Evolutionary conservation across 163 green algal species (phyloP).

Genomic region (Picocystis sp.): DNA sequence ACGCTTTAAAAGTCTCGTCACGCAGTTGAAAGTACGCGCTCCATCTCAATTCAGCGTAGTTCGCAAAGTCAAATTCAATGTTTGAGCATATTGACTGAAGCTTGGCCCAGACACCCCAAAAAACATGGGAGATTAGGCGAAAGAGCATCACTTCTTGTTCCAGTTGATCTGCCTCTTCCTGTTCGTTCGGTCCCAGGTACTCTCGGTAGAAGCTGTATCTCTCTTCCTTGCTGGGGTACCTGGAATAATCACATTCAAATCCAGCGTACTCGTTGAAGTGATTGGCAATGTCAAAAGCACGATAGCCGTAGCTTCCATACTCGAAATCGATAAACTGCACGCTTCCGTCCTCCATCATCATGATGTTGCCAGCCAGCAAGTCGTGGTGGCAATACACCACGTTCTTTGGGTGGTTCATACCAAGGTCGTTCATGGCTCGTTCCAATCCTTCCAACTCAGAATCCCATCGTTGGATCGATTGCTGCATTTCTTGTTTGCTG

Average conservation of each 20-base stretch:
- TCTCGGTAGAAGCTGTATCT: slow-evolving; percentile 3
- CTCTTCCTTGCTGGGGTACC: slow-evolving; percentile 19
- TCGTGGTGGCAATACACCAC: slow-evolving; percentile 78
- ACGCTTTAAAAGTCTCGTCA: no score
- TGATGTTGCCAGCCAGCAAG: slow-evolving; percentile 71
- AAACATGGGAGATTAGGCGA: slow-evolving; percentile 65
- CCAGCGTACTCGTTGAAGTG: slow-evolving; percentile 94
- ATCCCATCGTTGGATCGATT: no score
- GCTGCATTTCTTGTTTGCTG: no score
- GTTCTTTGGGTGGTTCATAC: slow-evolving; percentile 10
- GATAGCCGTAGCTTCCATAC: slow-evolving; percentile 55
- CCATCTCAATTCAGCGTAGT: no score
- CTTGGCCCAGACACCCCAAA: slow-evolving; percentile 77
- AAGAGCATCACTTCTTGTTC: slow-evolving; percentile 62
- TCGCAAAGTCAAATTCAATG: slow-evolving; percentile 76
- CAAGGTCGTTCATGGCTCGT: neutral
- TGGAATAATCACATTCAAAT: slow-evolving; percentile 77
- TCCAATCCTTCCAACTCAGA: no score
- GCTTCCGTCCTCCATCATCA: slow-evolving; percentile 21
- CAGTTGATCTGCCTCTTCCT: slow-evolving; percentile 28
- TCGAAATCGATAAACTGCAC: slow-evolving; percentile 97
- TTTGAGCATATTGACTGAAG: slow-evolving; percentile 55
- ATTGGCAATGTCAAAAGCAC: slow-evolving; percentile 70
- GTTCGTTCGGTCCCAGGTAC: slow-evolving; percentile 6
- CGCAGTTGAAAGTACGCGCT: no score